Percentiles rank a stretch among this genome's conserved stretches.
Evolutionary conservation across 2,329 filamentous ascomycete genomes (phyloP).

Genomic region (Ophiostoma tasmaniense): DNA sequence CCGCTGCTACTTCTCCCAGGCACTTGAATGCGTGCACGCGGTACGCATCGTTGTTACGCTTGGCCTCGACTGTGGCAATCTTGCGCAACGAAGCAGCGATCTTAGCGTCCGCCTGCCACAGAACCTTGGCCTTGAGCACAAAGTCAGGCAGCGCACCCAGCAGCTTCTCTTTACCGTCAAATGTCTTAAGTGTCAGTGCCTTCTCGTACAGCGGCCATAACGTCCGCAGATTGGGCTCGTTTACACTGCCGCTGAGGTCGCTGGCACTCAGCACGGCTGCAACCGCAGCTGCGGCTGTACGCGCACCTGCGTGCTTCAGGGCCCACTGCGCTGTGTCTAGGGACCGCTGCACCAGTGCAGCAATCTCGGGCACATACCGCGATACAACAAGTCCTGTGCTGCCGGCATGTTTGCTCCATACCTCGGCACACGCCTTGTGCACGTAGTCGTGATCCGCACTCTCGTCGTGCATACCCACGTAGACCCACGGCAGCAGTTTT

Average conservation of each 20-base stretch:
- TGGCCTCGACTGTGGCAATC: conserved; percentile 77
- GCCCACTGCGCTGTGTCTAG: conserved; percentile 80
- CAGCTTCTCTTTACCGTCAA: conserved; percentile 81
- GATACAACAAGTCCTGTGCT: conserved; percentile 65
- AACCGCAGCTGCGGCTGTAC: conserved; percentile 68
- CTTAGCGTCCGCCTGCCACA: conserved; percentile 45
- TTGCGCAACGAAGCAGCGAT: conserved; percentile 64
- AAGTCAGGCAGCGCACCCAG: conserved; percentile 73
- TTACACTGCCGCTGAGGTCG: conserved; percentile 50
- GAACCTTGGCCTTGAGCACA: conserved; percentile 51
- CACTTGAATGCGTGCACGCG: conserved; percentile 64
- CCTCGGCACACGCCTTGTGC: conserved; percentile 68
- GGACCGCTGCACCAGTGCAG: conserved; percentile 55
- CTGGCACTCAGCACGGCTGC: conserved; percentile 54
- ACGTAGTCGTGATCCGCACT: conserved; percentile 56
- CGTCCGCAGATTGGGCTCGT: conserved; percentile 47
- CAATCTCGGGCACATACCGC: conserved; percentile 78
- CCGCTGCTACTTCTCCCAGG: conserved; percentile 63
- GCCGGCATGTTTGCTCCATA: conserved; percentile 87
- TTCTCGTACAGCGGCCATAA: conserved; percentile 83
- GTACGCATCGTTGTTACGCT: conserved; percentile 81
- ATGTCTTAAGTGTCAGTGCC: conserved; percentile 79
- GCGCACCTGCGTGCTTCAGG: conserved; percentile 78
- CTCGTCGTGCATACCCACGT: conserved; percentile 78
- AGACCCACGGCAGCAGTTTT: conserved; percentile 75